Percentiles rank a stretch among this genome's conserved stretches.
These are phyloP conservation scores for Dactylorhiza incarnata DNA, from an alignment of 106 monocot genomes.

Conservation along the genomic window DNA sequence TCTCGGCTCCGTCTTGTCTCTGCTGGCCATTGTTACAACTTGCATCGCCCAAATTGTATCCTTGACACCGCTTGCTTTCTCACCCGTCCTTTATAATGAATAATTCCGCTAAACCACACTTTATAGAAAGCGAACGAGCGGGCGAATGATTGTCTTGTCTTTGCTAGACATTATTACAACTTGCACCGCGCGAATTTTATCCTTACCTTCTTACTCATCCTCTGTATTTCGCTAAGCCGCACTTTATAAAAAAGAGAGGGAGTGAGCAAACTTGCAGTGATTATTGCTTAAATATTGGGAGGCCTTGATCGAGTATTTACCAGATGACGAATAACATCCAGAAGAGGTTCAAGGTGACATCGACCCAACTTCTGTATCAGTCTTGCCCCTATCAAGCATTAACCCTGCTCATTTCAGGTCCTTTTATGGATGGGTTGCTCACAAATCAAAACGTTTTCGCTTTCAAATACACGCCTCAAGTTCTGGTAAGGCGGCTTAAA, in stretches of 20 bases:
- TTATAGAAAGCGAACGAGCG: too few species aligned
- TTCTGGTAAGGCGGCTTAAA: slow-evolving; percentile 42
- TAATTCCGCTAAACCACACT: too few species aligned
- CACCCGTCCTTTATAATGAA: too few species aligned
- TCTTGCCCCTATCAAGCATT: slow-evolving; percentile 91
- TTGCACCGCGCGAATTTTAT: too few species aligned
- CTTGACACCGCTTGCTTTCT: slow-evolving; percentile 8
- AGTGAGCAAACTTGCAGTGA: too few species aligned
- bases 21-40: slow-evolving; percentile 49
- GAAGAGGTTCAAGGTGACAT: slow-evolving; percentile 96
- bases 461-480: slow-evolving; percentile 80
- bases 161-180: too few species aligned
- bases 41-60: slow-evolving; percentile 64
- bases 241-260: too few species aligned
- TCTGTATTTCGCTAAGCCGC: too few species aligned
- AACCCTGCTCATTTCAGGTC: slow-evolving; percentile 66
- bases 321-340: slow-evolving; percentile 99
- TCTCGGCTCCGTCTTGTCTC: slow-evolving; percentile 39
- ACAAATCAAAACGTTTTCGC: slow-evolving; percentile 81
- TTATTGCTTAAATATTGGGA: background rate
- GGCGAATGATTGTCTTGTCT: too few species aligned
- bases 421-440: slow-evolving; percentile 84
- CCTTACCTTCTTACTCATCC: too few species aligned
- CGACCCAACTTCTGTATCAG: slow-evolving; percentile 90
- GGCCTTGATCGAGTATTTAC: slow-evolving; percentile 42